Base-by-base conservation (phyloP, 352 stramenopile species). In the Phytopythium vexans region DNA sequence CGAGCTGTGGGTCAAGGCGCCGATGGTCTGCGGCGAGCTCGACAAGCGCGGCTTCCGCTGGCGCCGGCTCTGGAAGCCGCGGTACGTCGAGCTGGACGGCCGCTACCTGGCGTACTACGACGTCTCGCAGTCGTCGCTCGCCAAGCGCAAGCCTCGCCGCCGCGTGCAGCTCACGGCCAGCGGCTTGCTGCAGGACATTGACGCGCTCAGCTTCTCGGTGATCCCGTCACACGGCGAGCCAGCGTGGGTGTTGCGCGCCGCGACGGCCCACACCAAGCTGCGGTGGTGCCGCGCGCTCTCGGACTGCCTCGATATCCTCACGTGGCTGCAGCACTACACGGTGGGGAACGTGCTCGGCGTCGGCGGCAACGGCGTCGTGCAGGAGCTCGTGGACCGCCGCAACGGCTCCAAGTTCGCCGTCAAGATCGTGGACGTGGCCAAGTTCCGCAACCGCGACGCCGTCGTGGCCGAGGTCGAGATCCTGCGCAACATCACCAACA, bases 381-480 rank as follows among this genome's bases (percentile, higher is more conserved):
- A 86, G 44, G 54, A 60, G 56, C 65, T 90, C 49, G 62, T 70
- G n/a, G 82, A 92, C 59, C 74, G 71, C 55, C 74, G 80, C 9
- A 66, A 68, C 16, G 73, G 72, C 36, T 58, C 71, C 8, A 44
- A 66, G 36, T 92, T 73, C n/a, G 79, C 82, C 4, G 75, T 90
- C 51, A 92, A 92, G 65, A 80, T 87, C 48, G 54, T 92, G 34
- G 80, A 92, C 45, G 76, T 86, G 33, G 74, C 77, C 53, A 88
- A 88, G 61, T 90, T 90, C 64, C 76, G 74, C 50, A 77, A 90
- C 63, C 72, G 80, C 31, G 78, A 71, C 32, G 78, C 82, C 16
- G 72, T 86, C 21, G 77, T 90, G 34, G 67, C 73, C 9, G 82
- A 90, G 51, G 76, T 92, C 21, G 79, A 92, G 64, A 90, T 92